Base-by-base conservation (phyloP, 2,329 filamentous ascomycete species). In the Xylaria arbuscula region DNA sequence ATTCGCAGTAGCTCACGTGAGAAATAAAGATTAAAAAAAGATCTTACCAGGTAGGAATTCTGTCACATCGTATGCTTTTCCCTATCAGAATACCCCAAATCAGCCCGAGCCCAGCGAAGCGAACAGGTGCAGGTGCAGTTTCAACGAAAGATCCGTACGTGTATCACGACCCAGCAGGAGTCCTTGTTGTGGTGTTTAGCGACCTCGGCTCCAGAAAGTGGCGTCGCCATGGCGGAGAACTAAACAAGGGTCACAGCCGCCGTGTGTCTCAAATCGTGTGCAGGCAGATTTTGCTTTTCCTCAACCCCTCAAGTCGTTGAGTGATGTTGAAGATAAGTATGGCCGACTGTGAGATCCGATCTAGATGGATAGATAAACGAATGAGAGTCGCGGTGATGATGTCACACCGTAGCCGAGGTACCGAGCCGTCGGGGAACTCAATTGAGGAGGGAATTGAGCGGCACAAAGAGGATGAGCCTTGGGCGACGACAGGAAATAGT, bases 151-250 rank as follows among this genome's bases (percentile, higher is more conserved):
- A 45, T 42, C 38, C 51, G 70, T 80, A 88, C 92, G 81, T 97
- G 92, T 68, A 97, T 88, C 76, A 97, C 93, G 54, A 97, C 93
- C 94, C 94, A 97, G 83, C 94, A 97, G 59, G 93, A 95, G 74
- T 97, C 89, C 75, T 88, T 87, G 75, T 85, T 91, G 82, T 92
- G 92, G 84, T 98, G 95, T 83, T 93, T 83, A 24, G 85, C 85
- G 66, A 88, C 83, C 62, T 88, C 85, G 59, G 78, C 81, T 51
- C 87, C 87, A 17, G 82, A 86, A 63, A 88, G 78, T 62, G 79
- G 78, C 81, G 79, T 78, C 81, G 85, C 83, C 66, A 67, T 72
- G 19, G 57, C 53, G 66, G n/a, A n/a, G n/a, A n/a, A 65, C 6
- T 40, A 34, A 54, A 10, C 15, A 45, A 1, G 34, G 56, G 7